These are phyloP conservation scores for Dalechampia spathulata DNA, from an alignment of 441 rosid species.

Conservation along the genomic window DNA sequence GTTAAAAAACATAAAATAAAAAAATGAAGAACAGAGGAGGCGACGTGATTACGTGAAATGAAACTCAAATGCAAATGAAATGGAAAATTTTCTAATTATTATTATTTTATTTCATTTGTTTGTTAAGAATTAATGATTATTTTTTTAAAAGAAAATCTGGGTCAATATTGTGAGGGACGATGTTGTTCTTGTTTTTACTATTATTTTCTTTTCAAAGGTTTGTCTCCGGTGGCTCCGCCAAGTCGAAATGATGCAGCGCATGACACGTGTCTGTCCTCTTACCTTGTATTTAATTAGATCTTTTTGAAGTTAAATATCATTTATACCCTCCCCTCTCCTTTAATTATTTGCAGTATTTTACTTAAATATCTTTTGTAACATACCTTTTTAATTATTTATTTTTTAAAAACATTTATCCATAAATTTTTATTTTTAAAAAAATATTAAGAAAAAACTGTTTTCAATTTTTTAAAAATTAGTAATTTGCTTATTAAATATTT, in stretches of 20 bases:
- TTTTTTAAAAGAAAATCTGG: background rate
- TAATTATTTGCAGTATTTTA: too few relatives aligned
- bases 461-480: too few relatives aligned
- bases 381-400: too few relatives aligned
- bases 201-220: background rate
- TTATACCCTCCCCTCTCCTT: too few relatives aligned
- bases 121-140: background rate
- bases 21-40: background rate
- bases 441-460: too few relatives aligned
- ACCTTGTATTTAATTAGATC: too few relatives aligned
- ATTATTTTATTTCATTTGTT: background rate
- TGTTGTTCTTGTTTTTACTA: background rate
- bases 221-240: constrained; percentile 41
- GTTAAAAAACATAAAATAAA: too few relatives aligned
- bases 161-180: constrained; percentile 12
- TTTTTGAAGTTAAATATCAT: too few relatives aligned
- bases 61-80: constrained; percentile 30
- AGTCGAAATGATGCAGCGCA: constrained; percentile 17
- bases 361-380: too few relatives aligned
- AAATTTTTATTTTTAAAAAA: too few relatives aligned
- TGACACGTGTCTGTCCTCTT: constrained; percentile 19
- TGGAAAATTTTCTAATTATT: background rate
- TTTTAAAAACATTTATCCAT: too few relatives aligned
- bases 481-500: too few relatives aligned
- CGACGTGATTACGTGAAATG: constrained; percentile 18